Conservation (phyloP, 306 rosid species). For the Trifolium repens region DNA sequence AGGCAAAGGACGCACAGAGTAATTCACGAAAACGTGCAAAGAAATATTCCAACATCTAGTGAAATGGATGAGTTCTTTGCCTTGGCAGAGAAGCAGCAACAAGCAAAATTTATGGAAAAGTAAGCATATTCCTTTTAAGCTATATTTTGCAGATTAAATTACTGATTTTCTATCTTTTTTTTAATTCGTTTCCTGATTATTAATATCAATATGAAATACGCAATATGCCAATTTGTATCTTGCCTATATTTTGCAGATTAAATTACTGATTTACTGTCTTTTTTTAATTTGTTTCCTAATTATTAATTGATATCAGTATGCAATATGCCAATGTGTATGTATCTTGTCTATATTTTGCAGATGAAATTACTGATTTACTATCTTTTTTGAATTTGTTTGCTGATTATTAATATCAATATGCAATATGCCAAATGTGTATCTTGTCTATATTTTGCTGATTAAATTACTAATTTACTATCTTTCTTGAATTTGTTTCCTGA, state of each 20-base stretch:
- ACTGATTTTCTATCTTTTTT: neutral
- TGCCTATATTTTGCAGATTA: conserved; percentile 52
- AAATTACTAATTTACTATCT: no score
- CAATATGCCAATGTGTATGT: conserved; percentile 5
- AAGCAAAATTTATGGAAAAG: conserved; percentile 74
- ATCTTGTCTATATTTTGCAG: conserved; percentile 51
- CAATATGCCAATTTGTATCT: neutral
- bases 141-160: neutral
- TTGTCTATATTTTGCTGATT: conserved; percentile 50
- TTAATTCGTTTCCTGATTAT: neutral
- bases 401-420: neutral
- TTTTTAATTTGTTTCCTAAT: neutral
- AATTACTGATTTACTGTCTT: neutral
- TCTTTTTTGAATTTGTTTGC: neutral
- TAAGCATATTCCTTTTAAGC: conserved; percentile 10
- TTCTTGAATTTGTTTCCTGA: neutral
- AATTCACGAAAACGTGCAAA: conserved; percentile 47
- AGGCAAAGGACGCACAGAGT: conserved; percentile 51
- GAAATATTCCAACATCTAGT: conserved; percentile 63
- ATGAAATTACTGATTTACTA: no score
- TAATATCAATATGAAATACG: neutral
- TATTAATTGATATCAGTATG: neutral
- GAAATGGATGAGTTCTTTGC: conserved; percentile 92
- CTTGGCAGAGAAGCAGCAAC: conserved; percentile 82
- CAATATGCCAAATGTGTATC: neutral